Evolutionary conservation across 2,329 filamentous ascomycete genomes (phyloP).

Genomic region (Fusarium veterinarium): DNA sequence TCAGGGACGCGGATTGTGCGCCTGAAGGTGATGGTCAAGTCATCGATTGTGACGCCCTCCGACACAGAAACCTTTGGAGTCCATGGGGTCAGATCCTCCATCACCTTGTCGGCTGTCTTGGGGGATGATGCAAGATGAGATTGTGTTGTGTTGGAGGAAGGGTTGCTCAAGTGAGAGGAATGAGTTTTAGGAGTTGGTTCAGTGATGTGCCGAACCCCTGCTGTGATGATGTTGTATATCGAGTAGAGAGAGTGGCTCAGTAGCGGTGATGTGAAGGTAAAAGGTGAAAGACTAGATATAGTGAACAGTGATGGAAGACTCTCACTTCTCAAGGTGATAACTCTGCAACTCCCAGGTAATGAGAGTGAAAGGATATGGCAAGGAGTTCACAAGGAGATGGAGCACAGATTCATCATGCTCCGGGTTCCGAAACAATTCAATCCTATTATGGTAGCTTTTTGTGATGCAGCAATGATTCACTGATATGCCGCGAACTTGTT

Average conservation of each 20-base stretch:
- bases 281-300: no score
- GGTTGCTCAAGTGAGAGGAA: background rate
- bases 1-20: background rate
- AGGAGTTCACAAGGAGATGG: background rate
- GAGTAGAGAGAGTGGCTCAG: no score
- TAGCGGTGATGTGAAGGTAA: no score
- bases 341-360: background rate
- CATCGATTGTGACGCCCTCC: background rate
- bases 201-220: background rate
- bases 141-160: background rate
- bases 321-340: no score
- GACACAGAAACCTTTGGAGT: background rate
- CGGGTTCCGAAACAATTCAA: background rate
- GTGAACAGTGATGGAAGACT: no score
- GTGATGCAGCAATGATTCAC: background rate
- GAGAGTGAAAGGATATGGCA: background rate
- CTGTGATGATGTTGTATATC: no score
- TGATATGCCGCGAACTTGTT: background rate
- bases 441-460: no score
- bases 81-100: background rate
- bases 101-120: background rate
- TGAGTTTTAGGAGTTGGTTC: background rate
- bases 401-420: background rate
- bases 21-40: conserved; percentile 3
- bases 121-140: background rate